phyloP scores from a whole-genome alignment of 805 yeast genomes.

The Saturnispora saitoi region DNA sequence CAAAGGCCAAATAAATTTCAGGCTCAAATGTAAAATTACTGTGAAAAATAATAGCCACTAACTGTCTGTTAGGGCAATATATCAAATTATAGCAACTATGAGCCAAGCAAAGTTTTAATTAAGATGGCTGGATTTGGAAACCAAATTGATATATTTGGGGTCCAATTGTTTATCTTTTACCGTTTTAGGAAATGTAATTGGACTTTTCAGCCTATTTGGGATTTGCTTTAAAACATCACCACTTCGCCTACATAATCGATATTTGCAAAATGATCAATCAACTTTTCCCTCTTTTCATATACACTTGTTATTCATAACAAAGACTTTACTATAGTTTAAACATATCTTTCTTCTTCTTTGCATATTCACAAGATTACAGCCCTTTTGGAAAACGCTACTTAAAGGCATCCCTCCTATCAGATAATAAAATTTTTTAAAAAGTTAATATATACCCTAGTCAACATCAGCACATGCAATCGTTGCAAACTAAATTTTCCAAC shows the following conservation, averaged over 20 bases:
- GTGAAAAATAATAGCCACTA: too few species aligned
- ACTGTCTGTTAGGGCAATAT: not conserved
- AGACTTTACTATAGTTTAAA: too few species aligned
- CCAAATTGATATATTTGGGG: not conserved
- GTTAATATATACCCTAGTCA: too few species aligned
- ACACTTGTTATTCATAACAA: too few species aligned
- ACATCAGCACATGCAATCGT: not conserved
- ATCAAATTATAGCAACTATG: not conserved
- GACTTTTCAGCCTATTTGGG: not conserved
- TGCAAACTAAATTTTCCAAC: not conserved
- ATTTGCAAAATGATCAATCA: not conserved
- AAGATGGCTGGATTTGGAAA: not conserved
- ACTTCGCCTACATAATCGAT: not conserved
- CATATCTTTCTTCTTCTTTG: too few species aligned
- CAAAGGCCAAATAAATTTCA: too few species aligned
- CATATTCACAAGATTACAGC: too few species aligned
- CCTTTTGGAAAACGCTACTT: not conserved
- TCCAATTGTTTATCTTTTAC: not conserved
- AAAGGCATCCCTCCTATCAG: too few species aligned
- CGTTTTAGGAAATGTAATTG: constrained; percentile 2
- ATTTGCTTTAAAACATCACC: not conserved
- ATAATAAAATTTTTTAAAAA: too few species aligned
- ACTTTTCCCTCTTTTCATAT: too few species aligned
- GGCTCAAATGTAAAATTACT: too few species aligned
- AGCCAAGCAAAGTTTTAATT: not conserved